Percentiles rank a stretch among this genome's conserved stretches.
phyloP scores from a whole-genome alignment of 2,329 filamentous ascomycete genomes.

The Microcyclosporella mali region DNA sequence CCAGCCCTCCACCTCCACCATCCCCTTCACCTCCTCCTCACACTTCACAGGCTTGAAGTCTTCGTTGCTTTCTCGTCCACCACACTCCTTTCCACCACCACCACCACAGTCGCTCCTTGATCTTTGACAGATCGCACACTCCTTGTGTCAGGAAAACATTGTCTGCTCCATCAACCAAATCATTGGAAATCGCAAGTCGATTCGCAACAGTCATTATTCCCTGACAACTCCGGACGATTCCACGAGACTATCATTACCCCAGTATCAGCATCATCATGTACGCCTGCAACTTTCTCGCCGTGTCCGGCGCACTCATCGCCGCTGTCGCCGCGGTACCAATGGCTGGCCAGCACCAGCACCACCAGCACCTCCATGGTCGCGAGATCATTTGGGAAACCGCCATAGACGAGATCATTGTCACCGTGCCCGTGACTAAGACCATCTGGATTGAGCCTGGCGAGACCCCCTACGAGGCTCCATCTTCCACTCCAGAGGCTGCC shows the following conservation, averaged over 20 bases:
- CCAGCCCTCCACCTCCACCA: slow-evolving; percentile 8
- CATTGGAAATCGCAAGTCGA: slow-evolving; percentile 16
- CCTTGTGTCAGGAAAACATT: slow-evolving; percentile 12
- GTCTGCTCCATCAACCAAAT: slow-evolving; percentile 5
- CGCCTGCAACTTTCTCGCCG: slow-evolving; percentile 27
- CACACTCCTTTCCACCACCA: slow-evolving; percentile 18
- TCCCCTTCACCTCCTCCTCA: slow-evolving; percentile 9
- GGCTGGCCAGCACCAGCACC: slow-evolving; percentile 14
- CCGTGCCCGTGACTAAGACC: slow-evolving; percentile 44
- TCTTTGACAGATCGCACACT: slow-evolving; percentile 26
- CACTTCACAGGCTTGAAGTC: slow-evolving; percentile 24
- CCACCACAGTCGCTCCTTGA: slow-evolving; percentile 17
- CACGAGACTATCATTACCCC: slow-evolving; percentile 3
- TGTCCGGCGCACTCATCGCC: slow-evolving; percentile 26
- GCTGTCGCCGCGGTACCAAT: slow-evolving; percentile 28
- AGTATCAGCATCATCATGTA: slow-evolving; percentile 21
- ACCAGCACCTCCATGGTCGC: slow-evolving; percentile 30
- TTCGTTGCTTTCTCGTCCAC: slow-evolving; percentile 19
- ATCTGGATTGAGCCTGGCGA: slow-evolving; percentile 39
- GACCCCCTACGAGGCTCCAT: slow-evolving; percentile 17
- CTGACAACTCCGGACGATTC: slow-evolving; percentile 11
- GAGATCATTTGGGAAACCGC: slow-evolving; percentile 47
- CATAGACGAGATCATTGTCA: slow-evolving; percentile 43
- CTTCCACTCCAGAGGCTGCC: slow-evolving; percentile 5
- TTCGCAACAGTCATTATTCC: slow-evolving; percentile 12